Conservation (phyloP, 1,284 basidiomycete species). For the Rhizoctonia solani region DNA sequence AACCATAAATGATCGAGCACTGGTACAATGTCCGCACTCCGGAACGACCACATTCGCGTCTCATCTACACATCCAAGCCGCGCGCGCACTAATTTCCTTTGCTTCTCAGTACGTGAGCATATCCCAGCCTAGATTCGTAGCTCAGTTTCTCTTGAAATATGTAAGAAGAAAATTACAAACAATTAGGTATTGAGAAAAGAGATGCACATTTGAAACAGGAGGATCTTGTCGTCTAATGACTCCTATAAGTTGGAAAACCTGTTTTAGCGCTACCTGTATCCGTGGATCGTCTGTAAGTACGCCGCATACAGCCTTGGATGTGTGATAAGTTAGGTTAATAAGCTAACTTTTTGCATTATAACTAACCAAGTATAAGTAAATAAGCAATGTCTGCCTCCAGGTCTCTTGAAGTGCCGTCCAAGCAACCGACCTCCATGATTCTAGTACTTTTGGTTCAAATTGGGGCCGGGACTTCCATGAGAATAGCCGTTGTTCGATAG, state of each 20-base stretch:
- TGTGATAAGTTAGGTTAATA: not conserved
- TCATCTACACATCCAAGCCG: not conserved
- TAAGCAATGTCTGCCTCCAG: slow-evolving; percentile 17
- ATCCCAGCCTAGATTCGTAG: not conserved
- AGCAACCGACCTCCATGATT: slow-evolving; percentile 2
- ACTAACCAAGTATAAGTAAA: slow-evolving; percentile 27
- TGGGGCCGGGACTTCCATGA: not conserved
- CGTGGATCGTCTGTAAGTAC: not conserved
- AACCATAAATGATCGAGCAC: slow-evolving; percentile 26
- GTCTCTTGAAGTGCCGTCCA: slow-evolving; percentile 4
- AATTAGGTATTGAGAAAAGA: slow-evolving; percentile 8
- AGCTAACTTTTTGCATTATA: not conserved
- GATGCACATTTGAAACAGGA: not conserved
- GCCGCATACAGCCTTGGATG: not conserved
- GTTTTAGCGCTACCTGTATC: not conserved
- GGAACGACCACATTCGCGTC: not conserved
- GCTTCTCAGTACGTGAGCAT: slow-evolving; percentile 14
- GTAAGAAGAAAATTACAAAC: not conserved
- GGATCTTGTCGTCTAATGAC: not conserved
- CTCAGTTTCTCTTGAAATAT: not conserved
- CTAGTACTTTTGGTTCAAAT: not conserved
- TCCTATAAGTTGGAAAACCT: slow-evolving; percentile 7
- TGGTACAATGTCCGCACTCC: not conserved
- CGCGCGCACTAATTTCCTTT: not conserved
- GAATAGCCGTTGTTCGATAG: not conserved